Evolutionary conservation across 2,329 filamentous ascomycete genomes (phyloP).

Genomic region (Myriosclerotinia duriaeana): DNA sequence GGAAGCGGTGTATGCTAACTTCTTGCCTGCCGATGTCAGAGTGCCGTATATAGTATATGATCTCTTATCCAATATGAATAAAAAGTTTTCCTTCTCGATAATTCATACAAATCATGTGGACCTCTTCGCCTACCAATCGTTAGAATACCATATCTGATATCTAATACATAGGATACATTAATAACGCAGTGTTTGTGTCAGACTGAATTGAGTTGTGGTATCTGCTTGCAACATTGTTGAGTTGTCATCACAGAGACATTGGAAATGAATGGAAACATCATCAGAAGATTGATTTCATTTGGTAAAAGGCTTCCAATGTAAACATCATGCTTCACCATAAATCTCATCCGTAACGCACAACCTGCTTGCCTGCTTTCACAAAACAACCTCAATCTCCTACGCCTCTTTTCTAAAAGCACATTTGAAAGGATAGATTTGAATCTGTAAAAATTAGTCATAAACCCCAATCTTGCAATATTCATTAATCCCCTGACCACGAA

Average conservation of each 20-base stretch:
- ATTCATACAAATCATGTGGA: not conserved
- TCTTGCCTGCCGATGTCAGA: not conserved
- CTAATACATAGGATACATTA: not conserved
- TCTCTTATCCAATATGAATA: not conserved
- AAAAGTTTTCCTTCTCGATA: not conserved
- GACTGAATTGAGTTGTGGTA: not conserved
- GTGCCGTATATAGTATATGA: not conserved
- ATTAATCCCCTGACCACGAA: not conserved
- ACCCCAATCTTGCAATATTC: not conserved
- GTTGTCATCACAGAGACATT: not conserved
- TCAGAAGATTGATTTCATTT: not conserved
- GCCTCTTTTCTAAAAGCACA: slow-evolving; percentile 44
- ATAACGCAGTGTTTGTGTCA: not conserved
- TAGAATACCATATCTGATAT: not conserved
- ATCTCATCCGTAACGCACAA: not conserved
- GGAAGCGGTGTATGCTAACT: not conserved
- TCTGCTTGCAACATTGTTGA: not conserved
- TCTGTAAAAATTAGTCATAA: slow-evolving; percentile 34
- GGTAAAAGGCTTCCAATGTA: not conserved
- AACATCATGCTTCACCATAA: not conserved
- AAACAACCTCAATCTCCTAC: not conserved
- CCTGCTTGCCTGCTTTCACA: not conserved
- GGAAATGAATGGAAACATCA: not conserved
- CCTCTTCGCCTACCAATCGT: not conserved
- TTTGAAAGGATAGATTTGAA: slow-evolving; percentile 53